Conservation (phyloP, 2,329 filamentous ascomycete species). For the Fusarium penzigii region DNA sequence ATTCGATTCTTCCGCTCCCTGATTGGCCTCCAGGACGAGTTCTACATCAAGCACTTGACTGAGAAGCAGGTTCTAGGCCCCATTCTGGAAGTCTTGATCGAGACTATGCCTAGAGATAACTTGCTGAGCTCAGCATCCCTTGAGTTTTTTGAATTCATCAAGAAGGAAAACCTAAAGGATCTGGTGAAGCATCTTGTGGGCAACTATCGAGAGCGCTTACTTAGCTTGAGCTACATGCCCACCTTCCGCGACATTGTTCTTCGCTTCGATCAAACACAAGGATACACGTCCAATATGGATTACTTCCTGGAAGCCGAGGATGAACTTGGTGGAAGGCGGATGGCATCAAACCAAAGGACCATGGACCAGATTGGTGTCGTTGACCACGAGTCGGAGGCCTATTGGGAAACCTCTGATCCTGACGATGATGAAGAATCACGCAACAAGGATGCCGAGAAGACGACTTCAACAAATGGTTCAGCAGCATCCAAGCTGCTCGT, state of each 20-base stretch:
- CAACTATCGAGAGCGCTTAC: slow-evolving; percentile 76
- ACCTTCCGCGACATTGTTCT: slow-evolving; percentile 77
- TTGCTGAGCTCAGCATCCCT: slow-evolving; percentile 90
- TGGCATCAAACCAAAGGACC: slow-evolving; percentile 52
- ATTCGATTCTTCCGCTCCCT: slow-evolving; percentile 92
- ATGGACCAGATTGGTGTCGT: slow-evolving; percentile 69
- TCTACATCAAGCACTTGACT: slow-evolving; percentile 83
- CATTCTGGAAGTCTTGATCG: slow-evolving; percentile 79
- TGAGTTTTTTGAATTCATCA: slow-evolving; percentile 91
- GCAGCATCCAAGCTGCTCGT: slow-evolving; percentile 73
- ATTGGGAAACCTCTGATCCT: slow-evolving; percentile 88
- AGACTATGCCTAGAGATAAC: slow-evolving; percentile 90
- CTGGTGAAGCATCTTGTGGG: slow-evolving; percentile 83
- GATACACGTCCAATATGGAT: slow-evolving; percentile 65
- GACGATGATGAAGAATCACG: slow-evolving; percentile 67
- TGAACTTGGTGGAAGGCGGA: slow-evolving; percentile 46
- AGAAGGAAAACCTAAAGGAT: slow-evolving; percentile 76
- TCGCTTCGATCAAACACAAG: slow-evolving; percentile 77
- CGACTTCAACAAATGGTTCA: slow-evolving; percentile 58
- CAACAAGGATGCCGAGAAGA: slow-evolving; percentile 37
- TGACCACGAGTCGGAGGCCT: slow-evolving; percentile 85
- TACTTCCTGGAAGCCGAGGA: slow-evolving; percentile 74
- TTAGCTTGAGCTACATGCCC: slow-evolving; percentile 77
- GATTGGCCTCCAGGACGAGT: slow-evolving; percentile 83
- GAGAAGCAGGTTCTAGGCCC: slow-evolving; percentile 80